Evolutionary conservation across 352 stramenopile species (phyloP), one percentile per base, ranked within the genome.

Genomic region (Globisporangium cederbergense): DNA sequence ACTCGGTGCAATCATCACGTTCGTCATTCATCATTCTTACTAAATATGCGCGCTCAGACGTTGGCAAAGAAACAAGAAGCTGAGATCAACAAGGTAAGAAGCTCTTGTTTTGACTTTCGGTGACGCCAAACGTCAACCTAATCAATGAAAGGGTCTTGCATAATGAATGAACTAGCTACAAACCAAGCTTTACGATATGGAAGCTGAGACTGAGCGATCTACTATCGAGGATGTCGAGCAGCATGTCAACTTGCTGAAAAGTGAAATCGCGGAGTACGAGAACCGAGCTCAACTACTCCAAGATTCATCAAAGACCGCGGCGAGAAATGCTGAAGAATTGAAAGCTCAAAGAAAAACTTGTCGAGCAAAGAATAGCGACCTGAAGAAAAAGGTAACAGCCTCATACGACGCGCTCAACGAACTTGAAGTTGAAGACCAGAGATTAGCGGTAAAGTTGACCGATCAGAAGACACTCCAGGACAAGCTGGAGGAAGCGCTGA

Each of bases 401-500:
- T 6, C 53, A 28, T 53, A 54, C 22, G 55, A 63, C 20, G 10
- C 55, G 11, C 49, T 59, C 6, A 58, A 40, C 16, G 50, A 62
- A 14, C 34, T 60, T 22, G 38, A 63, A 38, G 28, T 46, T 0
- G 46, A 68, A 42, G 38, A 58, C 10, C 45, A 56, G 28, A 56
- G 18, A 18, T 5, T 68, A 28, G 36, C 42, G 7, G 34, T 55
- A 4, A 68, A 63, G 38, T 22, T 68, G 3, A 46, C 46, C 5
- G 62, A 58, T 2, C 62, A 68, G 7, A 53, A 34, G 16, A 3
- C 25, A 36, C 16, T 63, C 32, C 40, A 52, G 3, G 28, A 42
- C n/a, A 50, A 59, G n/a, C 22, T 68, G 45, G 55, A 55, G 34
- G 57, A 58, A 34, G 62, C 62, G 14, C 5, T 59, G 8, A 7